A percentile compares a stretch with the other conserved stretches of the same genome.
phyloP scores from a whole-genome alignment of 371 early-diverging fungal species.

The Mortierella sp. region DNA sequence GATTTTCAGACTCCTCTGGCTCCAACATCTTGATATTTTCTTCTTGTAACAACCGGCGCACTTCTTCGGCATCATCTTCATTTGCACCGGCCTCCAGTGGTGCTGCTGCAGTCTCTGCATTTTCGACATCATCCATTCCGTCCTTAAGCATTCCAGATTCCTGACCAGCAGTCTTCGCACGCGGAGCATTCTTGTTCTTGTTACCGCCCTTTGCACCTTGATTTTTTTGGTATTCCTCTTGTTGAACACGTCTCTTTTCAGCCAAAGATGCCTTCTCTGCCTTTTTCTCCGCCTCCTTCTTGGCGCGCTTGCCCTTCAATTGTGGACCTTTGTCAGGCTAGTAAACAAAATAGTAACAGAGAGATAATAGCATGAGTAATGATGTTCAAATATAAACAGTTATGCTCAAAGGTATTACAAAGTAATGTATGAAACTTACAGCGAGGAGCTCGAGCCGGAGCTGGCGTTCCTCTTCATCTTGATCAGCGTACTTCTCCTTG shows the following conservation, averaged over 20 bases:
- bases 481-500: slow-evolving; percentile 93
- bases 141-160: background rate
- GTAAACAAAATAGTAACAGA: background rate
- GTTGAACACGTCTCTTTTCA: slow-evolving; percentile 41
- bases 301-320: slow-evolving; percentile 79
- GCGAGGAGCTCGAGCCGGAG: slow-evolving; percentile 86
- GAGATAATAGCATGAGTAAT: background rate
- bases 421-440: slow-evolving; percentile 55
- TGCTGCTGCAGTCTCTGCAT: slow-evolving; percentile 18
- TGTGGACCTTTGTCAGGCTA: slow-evolving; percentile 81
- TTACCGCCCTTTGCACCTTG: slow-evolving; percentile 20
- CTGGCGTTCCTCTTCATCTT: slow-evolving; percentile 93
- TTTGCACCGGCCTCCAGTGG: slow-evolving; percentile 22
- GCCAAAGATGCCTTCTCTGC: slow-evolving; percentile 58
- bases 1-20: slow-evolving; percentile 72
- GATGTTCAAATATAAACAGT: background rate
- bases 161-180: slow-evolving; percentile 9
- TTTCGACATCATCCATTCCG: too few relatives aligned
- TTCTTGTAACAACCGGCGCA: slow-evolving; percentile 78
- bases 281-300: slow-evolving; percentile 70
- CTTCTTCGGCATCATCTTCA: slow-evolving; percentile 69
- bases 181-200: slow-evolving; percentile 10
- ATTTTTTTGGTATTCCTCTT: slow-evolving; percentile 38
- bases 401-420: too few relatives aligned
- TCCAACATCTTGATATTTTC: slow-evolving; percentile 79